Percentiles rank a stretch among this genome's conserved stretches.
Evolutionary conservation across 2,329 filamentous ascomycete genomes (phyloP).

Genomic region (Pestalotiopsis sp.): DNA sequence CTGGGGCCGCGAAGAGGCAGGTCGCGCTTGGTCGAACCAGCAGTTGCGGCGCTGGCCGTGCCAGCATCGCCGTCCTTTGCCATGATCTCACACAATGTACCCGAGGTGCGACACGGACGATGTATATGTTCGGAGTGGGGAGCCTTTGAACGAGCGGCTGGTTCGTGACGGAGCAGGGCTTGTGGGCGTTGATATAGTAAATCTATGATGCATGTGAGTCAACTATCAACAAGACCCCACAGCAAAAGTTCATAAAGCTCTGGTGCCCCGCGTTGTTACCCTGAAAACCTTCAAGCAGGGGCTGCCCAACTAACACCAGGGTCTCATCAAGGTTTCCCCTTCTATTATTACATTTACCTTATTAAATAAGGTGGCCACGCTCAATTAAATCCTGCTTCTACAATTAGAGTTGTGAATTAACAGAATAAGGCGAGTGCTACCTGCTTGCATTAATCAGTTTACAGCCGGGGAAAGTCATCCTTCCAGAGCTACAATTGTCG

Average conservation of each 20-base stretch:
- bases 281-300: no score
- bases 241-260: not conserved
- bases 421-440: no score
- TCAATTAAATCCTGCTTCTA: no score
- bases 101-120: not conserved
- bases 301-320: no score
- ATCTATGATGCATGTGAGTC: conserved; percentile 9
- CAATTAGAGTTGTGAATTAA: no score
- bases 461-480: no score
- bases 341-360: no score
- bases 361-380: no score
- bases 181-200: not conserved
- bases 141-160: not conserved
- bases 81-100: conserved; percentile 2
- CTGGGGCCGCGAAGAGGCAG: conserved; percentile 13
- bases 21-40: conserved; percentile 6
- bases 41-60: not conserved
- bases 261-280: not conserved
- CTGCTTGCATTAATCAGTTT: no score
- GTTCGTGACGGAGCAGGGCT: not conserved
- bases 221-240: not conserved
- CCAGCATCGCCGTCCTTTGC: conserved; percentile 4
- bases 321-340: no score
- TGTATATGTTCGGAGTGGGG: not conserved
- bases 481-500: no score